Evolutionary conservation across 768 basidiomycete genomes (phyloP).

Genomic region (Phaffia tasmanica): DNA sequence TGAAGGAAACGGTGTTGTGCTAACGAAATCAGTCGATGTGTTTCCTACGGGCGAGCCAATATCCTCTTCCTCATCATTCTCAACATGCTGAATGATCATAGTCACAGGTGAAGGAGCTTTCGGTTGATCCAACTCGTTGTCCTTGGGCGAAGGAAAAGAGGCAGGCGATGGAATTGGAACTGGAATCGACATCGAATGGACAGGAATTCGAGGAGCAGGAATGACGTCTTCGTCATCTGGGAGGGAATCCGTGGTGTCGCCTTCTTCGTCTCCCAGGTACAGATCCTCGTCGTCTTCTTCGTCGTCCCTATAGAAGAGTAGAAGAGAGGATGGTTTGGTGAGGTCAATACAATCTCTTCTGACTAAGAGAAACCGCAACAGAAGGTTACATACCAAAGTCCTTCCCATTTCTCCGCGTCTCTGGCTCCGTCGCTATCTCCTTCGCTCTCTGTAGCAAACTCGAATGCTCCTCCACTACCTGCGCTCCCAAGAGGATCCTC

Average conservation of each 20-base stretch:
- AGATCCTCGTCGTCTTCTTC: constrained; percentile 12
- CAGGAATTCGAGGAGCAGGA: neutral
- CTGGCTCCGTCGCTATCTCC: constrained; percentile 23
- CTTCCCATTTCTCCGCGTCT: constrained; percentile 22
- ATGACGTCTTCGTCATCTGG: constrained; percentile 24
- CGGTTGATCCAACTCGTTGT: no score
- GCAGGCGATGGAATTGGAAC: no score
- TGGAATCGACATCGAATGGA: no score
- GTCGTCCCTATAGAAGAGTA: neutral
- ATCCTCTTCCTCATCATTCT: no score
- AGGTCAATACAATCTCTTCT: neutral
- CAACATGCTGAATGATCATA: constrained; percentile 2
- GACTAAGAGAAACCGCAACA: neutral
- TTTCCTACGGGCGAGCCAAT: no score
- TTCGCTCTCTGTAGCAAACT: constrained; percentile 25
- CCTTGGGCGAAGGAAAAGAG: no score
- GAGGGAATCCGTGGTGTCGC: constrained; percentile 25
- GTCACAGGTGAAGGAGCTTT: neutral
- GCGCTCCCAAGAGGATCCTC: neutral
- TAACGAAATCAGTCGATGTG: neutral
- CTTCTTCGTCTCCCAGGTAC: constrained; percentile 25
- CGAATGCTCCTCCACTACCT: constrained; percentile 10
- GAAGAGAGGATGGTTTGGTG: neutral
- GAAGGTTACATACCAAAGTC: constrained; percentile 18
- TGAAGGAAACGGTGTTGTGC: neutral